Evolutionary conservation across 495 filamentous ascomycete species (phyloP).

Genomic region (Parmelia sp.): DNA sequence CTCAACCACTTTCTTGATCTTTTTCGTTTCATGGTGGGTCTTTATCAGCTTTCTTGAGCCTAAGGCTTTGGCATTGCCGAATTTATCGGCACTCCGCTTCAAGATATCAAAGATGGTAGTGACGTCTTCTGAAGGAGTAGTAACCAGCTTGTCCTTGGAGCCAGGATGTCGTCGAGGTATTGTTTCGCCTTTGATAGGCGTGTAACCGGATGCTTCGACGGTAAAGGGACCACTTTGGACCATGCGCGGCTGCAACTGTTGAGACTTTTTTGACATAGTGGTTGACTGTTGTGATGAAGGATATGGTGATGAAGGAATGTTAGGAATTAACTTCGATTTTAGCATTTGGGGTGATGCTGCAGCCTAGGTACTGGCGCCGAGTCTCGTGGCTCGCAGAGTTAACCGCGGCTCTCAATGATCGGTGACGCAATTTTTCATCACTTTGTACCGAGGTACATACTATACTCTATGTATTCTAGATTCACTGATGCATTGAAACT

Average conservation of each 20-base stretch:
- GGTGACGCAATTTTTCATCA: too few species aligned
- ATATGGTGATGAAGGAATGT: too few species aligned
- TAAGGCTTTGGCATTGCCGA: conserved; percentile 82
- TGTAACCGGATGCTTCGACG: conserved; percentile 67
- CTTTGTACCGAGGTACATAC: too few species aligned
- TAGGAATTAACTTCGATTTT: too few species aligned
- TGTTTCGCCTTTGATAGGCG: conserved; percentile 78
- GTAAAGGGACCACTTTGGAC: conserved; percentile 61
- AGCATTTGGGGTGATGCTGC: background rate
- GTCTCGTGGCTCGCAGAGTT: conserved; percentile 2
- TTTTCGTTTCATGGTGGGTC: conserved; percentile 87
- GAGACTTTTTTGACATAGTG: conserved; percentile 43
- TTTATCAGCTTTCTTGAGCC: conserved; percentile 74
- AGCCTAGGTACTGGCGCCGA: background rate
- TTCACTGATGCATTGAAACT: too few species aligned
- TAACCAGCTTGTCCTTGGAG: conserved; percentile 63
- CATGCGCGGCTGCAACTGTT: conserved; percentile 58
- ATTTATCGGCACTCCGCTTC: conserved; percentile 67
- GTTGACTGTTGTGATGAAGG: conserved; percentile 9
- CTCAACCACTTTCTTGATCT: conserved; percentile 93
- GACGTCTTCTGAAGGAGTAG: conserved; percentile 62
- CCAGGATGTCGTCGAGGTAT: conserved; percentile 73
- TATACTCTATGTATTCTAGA: too few species aligned
- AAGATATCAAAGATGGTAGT: conserved; percentile 85
- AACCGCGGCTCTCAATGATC: too few species aligned